A percentile compares a stretch with the other conserved stretches of the same genome.
phyloP scores from a whole-genome alignment of 495 filamentous ascomycete species.

The Pseudomonodictys pantanalensis region DNA sequence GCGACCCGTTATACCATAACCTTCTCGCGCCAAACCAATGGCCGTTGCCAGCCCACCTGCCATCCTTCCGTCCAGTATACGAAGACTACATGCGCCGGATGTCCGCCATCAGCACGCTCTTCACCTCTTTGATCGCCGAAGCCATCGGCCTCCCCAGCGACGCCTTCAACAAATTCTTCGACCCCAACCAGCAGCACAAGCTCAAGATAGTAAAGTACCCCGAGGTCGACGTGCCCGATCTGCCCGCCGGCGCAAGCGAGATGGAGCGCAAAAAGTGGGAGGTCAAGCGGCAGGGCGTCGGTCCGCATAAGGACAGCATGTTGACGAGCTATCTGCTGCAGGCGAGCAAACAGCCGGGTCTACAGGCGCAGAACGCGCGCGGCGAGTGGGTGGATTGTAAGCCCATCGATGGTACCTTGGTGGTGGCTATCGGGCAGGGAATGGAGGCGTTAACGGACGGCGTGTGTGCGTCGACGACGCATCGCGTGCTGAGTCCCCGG shows the following conservation, averaged over 20 bases:
- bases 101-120: slow-evolving; percentile 64
- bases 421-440: slow-evolving; percentile 91
- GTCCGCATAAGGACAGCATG: slow-evolving; percentile 93
- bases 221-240: slow-evolving; percentile 51
- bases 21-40: slow-evolving; percentile 88
- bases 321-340: slow-evolving; percentile 85
- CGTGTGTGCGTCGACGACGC: slow-evolving; percentile 82
- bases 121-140: slow-evolving; percentile 84
- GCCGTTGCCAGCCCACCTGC: slow-evolving; percentile 67
- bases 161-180: slow-evolving; percentile 82
- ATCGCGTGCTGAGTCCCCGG: slow-evolving; percentile 64
- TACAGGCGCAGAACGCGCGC: slow-evolving; percentile 84
- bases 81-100: slow-evolving; percentile 74
- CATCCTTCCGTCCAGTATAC: slow-evolving; percentile 66
- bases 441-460: slow-evolving; percentile 87
- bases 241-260: slow-evolving; percentile 29
- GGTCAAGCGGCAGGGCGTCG: slow-evolving; percentile 67
- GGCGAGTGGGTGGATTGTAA: slow-evolving; percentile 80
- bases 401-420: slow-evolving; percentile 58
- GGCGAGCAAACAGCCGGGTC: slow-evolving; percentile 69
- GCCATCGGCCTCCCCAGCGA: slow-evolving; percentile 68
- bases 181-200: slow-evolving; percentile 78
- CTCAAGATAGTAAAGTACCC: slow-evolving; percentile 92
- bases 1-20: slow-evolving; percentile 72
- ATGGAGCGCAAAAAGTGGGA: slow-evolving; percentile 42